Base-by-base conservation (phyloP, 2,329 filamentous ascomycete genomes). In the Lachnellula occidentalis region DNA sequence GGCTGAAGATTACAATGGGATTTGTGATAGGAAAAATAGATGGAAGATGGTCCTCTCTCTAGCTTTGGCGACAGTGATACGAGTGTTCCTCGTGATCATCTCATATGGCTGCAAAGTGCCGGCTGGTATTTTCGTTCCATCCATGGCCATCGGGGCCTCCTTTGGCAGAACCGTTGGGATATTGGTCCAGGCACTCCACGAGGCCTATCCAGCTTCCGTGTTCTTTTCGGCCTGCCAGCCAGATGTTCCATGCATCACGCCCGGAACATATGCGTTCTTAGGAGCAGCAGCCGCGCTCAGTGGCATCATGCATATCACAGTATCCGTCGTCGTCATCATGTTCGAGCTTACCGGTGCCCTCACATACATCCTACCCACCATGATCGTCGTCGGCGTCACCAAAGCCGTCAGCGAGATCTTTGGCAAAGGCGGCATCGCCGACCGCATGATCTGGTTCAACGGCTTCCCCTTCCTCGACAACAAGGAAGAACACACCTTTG, bases 281-380 rank as follows among this genome's bases (percentile, higher is more conserved):
- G 94, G 94, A 42, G 94, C 94, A 5, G 94, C 86, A 0, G 92
- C 94, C 2, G 90, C 94, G 0, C 77, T 99, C 22, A 92, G 88
- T 69, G 94, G 94, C 9, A 96, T 97, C 67, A 99, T 97, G 92
- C 94, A 97, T 71, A 88, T 99, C 59, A 96, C 92, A 0, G 85
- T 99, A 15, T 95, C 92, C 0, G 91, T 99, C 9, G 92, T 96
- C 2, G 94, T 99, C 66, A 99, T 99, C 71, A 97, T 99, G 94
- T 97, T 97, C 67, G 94, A 99, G 72, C 80, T 99, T 48, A 99
- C 94, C 0, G 94, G 94, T n/a, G 94, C 94, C 6, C 75, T 97
- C 57, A 96, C 92, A 1, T 99, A 99, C 68, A 97, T 99, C 61
- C 76, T 99, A 27, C 94, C 94, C 0, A 97, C 92, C 14, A 99